Percentiles rank a stretch among this genome's conserved stretches.
Evolutionary conservation across 1,284 basidiomycete genomes (phyloP).

Genomic region (Cronartium ribicola): DNA sequence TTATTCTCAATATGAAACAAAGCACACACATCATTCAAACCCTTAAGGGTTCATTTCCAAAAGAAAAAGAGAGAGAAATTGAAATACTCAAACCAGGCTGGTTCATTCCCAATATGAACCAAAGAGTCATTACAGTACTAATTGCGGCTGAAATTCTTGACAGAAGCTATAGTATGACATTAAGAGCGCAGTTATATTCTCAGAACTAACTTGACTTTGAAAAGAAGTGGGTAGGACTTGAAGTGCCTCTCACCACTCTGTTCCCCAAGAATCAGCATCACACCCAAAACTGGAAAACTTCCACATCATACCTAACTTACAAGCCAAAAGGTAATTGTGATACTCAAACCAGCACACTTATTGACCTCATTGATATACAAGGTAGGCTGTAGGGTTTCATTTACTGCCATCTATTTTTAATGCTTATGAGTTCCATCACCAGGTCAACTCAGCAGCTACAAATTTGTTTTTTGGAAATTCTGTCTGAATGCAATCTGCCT

Average conservation of each 20-base stretch:
- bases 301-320: background rate
- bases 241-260: background rate
- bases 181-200: background rate
- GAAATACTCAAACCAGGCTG: no score
- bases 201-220: background rate
- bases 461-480: background rate
- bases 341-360: background rate
- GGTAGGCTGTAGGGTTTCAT: background rate
- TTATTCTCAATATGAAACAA: no score
- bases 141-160: no score
- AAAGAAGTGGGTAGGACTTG: background rate
- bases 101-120: no score
- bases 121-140: no score
- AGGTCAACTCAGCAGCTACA: background rate
- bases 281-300: background rate
- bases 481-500: background rate
- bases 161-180: no score
- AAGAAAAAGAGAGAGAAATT: no score
- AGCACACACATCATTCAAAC: no score
- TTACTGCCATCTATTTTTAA: background rate
- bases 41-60: no score
- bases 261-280: background rate
- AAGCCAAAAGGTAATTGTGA: background rate
- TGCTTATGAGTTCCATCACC: background rate
- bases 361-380: background rate